These are phyloP conservation scores for Lithospermum erythrorhizon DNA, from an alignment of 257 asterid genomes.

Conservation along the genomic window DNA sequence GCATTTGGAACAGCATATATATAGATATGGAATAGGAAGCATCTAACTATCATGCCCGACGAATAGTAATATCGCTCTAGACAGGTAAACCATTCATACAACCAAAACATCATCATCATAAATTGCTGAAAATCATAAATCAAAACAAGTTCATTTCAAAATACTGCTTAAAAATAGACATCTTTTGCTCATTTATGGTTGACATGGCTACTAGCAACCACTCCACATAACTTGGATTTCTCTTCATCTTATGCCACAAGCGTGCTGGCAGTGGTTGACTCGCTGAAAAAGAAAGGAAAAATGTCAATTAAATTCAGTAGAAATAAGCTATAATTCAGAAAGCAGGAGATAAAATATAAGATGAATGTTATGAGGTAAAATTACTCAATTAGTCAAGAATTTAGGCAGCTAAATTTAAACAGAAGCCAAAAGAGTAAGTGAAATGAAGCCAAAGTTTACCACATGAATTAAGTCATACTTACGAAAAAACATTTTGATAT, in stretches of 20 bases:
- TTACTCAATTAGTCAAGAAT: neutral
- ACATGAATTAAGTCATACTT: too few relatives aligned
- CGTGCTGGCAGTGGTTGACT: slow-evolving; percentile 82
- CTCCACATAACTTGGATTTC: neutral
- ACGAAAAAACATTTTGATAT: too few relatives aligned
- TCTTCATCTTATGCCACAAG: slow-evolving; percentile 44
- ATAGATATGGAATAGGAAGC: too few relatives aligned
- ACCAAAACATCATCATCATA: neutral
- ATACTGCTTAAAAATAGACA: slow-evolving; percentile 5
- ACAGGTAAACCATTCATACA: neutral
- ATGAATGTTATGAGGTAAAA: too few relatives aligned
- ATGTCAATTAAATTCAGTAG: neutral
- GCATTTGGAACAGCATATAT: too few relatives aligned
- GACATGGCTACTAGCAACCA: neutral
- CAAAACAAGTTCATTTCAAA: slow-evolving; percentile 9
- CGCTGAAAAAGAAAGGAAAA: slow-evolving; percentile 33
- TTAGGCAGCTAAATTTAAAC: neutral
- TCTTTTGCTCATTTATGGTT: neutral
- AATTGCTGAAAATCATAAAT: neutral
- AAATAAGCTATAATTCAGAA: neutral
- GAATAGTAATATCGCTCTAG: too few relatives aligned
- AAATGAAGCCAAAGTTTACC: too few relatives aligned
- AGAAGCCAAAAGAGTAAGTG: too few relatives aligned
- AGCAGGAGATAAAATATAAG: too few relatives aligned
- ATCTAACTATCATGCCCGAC: too few relatives aligned